Evolutionary conservation across 352 stramenopile species (phyloP).

Genomic region (Phytophthora boehmeriae): DNA sequence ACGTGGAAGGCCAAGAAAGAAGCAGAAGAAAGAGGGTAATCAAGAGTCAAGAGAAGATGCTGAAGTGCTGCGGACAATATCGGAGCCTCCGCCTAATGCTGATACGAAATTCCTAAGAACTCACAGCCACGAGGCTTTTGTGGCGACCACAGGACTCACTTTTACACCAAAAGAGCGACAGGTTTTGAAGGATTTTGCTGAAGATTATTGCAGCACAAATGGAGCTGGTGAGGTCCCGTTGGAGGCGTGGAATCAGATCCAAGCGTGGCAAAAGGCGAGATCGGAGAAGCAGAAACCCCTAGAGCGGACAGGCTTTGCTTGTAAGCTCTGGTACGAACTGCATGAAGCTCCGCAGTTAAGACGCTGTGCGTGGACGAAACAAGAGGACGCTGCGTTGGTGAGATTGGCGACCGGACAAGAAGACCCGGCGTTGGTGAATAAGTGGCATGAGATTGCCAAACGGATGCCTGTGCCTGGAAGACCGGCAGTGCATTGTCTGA

Average conservation of each 20-base stretch:
- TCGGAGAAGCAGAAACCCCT: conserved; percentile 42
- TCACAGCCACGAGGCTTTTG: conserved; percentile 67
- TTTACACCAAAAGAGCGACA: conserved; percentile 70
- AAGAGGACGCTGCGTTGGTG: conserved; percentile 49
- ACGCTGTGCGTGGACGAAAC: conserved; percentile 59
- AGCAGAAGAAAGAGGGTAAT: conserved; percentile 19
- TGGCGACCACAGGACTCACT: conserved; percentile 45
- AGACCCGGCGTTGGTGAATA: conserved; percentile 48
- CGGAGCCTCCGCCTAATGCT: conserved; percentile 52
- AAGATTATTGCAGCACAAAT: conserved; percentile 31
- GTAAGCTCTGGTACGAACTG: conserved; percentile 77
- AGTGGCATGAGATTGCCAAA: conserved; percentile 55
- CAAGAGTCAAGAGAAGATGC: not conserved
- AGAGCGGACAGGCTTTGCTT: conserved; percentile 68
- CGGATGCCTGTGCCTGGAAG: conserved; percentile 51
- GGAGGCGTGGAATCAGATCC: conserved; percentile 53
- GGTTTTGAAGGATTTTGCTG: conserved; percentile 55
- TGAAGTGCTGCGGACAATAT: conserved; percentile 10
- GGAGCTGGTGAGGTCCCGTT: conserved; percentile 38
- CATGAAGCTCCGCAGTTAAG: conserved; percentile 63
- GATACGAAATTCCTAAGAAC: conserved; percentile 58
- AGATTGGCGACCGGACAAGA: conserved; percentile 45
- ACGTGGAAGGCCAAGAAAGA: conserved; percentile 37
- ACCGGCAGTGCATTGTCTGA: conserved; percentile 61
- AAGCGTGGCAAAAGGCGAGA: conserved; percentile 36